These are phyloP conservation scores for Aspergillus sparsus DNA, from an alignment of 495 filamentous ascomycete genomes.

Conservation along the genomic window DNA sequence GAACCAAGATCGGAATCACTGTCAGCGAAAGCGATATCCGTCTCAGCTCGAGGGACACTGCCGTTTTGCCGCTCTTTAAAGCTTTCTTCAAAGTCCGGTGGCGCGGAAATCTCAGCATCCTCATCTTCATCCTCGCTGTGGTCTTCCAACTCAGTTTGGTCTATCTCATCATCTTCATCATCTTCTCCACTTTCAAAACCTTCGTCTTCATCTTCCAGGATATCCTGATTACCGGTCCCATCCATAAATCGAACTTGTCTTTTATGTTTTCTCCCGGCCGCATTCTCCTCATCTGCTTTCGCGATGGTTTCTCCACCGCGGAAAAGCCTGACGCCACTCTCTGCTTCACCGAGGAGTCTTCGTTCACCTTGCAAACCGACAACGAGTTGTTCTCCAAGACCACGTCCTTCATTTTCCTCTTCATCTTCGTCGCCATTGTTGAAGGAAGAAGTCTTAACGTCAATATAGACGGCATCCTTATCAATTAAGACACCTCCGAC, in stretches of 20 bases:
- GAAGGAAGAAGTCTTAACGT: conserved; percentile 74
- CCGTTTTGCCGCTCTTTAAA: conserved; percentile 50
- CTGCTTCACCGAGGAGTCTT: conserved; percentile 76
- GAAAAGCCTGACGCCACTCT: conserved; percentile 81
- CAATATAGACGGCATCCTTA: conserved; percentile 79
- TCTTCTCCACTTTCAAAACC: conserved; percentile 55
- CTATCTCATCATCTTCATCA: conserved; percentile 62
- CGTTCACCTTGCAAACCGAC: conserved; percentile 84
- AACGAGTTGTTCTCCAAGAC: conserved; percentile 90
- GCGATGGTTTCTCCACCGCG: conserved; percentile 69
- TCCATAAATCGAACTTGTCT: conserved; percentile 67
- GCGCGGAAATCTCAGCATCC: conserved; percentile 45
- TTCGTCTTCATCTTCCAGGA: conserved; percentile 33
- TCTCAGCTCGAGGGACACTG: conserved; percentile 49
- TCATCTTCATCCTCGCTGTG: conserved; percentile 44
- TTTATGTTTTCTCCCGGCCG: conserved; percentile 67
- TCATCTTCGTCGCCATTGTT: conserved; percentile 63
- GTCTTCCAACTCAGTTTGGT: conserved; percentile 53
- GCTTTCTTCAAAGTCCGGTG: conserved; percentile 40
- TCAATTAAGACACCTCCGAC: conserved; percentile 86
- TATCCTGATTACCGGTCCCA: conserved; percentile 42
- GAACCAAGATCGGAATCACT: conserved; percentile 95
- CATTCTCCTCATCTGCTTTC: conserved; percentile 60
- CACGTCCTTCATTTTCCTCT: conserved; percentile 63
- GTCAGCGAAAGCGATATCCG: conserved; percentile 84